A percentile compares a stretch with the other conserved stretches of the same genome.
Conservation (phyloP, 208 protist genomes). For the Naegleria fowleri region DNA sequence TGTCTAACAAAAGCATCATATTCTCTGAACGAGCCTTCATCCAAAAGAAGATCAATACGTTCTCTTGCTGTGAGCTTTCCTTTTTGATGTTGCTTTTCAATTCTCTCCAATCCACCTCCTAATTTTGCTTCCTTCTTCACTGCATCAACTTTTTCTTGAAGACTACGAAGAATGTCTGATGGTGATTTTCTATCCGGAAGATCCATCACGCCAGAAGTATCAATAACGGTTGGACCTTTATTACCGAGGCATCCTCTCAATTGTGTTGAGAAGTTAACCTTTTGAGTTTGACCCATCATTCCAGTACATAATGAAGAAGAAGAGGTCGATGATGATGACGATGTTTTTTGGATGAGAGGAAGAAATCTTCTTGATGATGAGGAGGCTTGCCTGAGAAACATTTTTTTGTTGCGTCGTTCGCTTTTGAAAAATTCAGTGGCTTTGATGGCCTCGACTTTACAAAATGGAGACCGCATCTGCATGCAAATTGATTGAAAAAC, state of each 20-base stretch:
- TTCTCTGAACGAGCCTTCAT: constrained; percentile 69
- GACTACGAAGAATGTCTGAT: neutral
- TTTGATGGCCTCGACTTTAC: too few relatives aligned
- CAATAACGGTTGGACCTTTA: neutral
- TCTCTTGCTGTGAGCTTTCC: constrained; percentile 87
- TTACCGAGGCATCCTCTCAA: neutral
- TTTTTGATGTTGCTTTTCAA: constrained; percentile 70
- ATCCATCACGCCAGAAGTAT: constrained; percentile 2
- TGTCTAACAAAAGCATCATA: constrained; percentile 81
- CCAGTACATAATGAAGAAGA: neutral
- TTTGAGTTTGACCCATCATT: neutral
- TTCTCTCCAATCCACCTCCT: constrained; percentile 9
- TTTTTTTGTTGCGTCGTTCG: neutral
- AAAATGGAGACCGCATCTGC: too few relatives aligned
- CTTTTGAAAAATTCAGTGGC: too few relatives aligned
- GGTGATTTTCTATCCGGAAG: neutral
- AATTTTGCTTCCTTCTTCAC: constrained; percentile 21
- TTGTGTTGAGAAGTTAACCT: neutral
- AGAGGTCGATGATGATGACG: neutral
- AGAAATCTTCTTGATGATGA: too few relatives aligned
- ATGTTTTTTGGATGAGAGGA: neutral
- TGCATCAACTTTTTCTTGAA: neutral
- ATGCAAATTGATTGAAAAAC: too few relatives aligned
- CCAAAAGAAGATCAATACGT: constrained; percentile 80
- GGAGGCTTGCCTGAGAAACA: neutral